phyloP scores from a whole-genome alignment of 805 yeast species.

The Ogataea paraovalis region DNA sequence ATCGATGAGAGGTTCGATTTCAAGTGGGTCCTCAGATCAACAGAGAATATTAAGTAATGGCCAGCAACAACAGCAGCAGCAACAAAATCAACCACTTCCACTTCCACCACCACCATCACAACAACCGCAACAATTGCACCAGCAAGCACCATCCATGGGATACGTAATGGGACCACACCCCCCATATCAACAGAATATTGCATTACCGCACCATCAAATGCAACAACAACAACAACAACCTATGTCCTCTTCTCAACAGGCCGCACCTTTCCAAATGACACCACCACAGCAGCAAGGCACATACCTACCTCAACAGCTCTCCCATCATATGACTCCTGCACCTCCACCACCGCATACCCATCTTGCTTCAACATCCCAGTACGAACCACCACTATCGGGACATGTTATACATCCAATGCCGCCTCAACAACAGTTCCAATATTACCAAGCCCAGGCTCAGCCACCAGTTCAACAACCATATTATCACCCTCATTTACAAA shows the following conservation, averaged over 20 bases:
- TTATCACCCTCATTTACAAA: background rate
- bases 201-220: background rate
- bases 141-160: too few species aligned
- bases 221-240: constrained; percentile 1
- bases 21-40: background rate
- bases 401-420: background rate
- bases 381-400: background rate
- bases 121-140: too few species aligned
- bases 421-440: constrained; percentile 1
- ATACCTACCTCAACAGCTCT: background rate
- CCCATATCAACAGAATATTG: background rate
- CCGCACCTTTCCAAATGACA: background rate
- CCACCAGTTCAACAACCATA: constrained; percentile 9
- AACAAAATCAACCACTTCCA: too few species aligned
- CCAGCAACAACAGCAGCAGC: constrained; percentile 1
- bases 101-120: too few species aligned
- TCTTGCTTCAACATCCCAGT: background rate
- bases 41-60: background rate
- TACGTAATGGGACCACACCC: background rate
- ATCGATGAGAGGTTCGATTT: background rate
- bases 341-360: background rate
- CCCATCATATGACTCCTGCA: background rate
- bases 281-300: background rate
- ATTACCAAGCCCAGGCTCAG: constrained; percentile 8
- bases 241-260: background rate